Evolutionary conservation across 2,329 filamentous ascomycete species (phyloP), one percentile per base, ranked within the genome.

Genomic region (Sporothrix sp.): DNA sequence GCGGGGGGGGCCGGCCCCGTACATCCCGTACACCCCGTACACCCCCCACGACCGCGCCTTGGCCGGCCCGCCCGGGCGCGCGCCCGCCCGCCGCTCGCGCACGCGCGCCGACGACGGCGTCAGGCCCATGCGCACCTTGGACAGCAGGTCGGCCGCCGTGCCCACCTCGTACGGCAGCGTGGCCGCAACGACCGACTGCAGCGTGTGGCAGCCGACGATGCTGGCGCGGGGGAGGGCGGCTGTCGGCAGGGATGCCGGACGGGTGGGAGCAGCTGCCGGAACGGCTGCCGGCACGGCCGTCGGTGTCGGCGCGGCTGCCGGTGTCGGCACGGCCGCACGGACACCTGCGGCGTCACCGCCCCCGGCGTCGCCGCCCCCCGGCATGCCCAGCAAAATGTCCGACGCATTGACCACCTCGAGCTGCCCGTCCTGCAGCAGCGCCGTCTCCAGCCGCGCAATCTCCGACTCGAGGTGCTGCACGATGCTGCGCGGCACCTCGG

Each of bases 381-480:
- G 50, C 54, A 54, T 54, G 8, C 44, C 42, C 1, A 59, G 45
- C 54, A 56, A 30, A 11, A 56, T 56, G 30, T 56, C 52, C 10
- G 54, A 53, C 10, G 54, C 52, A 9, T 53, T 52, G 4, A 56
- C 52, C 1, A 56, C 52, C 33, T 56, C 54, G 13, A 56, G 54
- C 54, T 55, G 48, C n/a, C 49, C 62, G 53, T 60, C 59, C 25
- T 59, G 49, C 3, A 60, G 54, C 39, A 63, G 57, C 37, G 62
- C 61, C 14, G 57, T 59, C 53, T 65, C 62, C 14, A 65, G 55
- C 11, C 60, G 59, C 16, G 63, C 62, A 52, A 65, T 64, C 55
- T 65, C 62, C 13, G 61, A 56, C 51, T 64, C 63, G 2, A 65
- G 57, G 55, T 62, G 59, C 52, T 64, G 62, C 18, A 65, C 62